Evolutionary conservation across 768 basidiomycete genomes (phyloP).

Genomic region (Suillus fuscotomentosus): DNA sequence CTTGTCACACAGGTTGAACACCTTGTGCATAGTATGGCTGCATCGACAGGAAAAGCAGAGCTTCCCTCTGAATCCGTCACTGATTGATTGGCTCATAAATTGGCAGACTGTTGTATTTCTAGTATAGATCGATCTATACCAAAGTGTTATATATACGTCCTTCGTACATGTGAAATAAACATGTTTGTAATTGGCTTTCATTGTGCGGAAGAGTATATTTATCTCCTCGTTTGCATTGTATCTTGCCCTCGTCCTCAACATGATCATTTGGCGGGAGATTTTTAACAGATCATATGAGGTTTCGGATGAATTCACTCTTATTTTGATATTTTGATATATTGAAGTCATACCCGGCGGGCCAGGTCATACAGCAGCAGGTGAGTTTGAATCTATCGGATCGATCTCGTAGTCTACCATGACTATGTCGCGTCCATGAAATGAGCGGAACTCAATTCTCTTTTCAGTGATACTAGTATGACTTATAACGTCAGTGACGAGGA

Average conservation of each 20-base stretch:
- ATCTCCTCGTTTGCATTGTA: background rate
- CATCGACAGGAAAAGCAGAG: background rate
- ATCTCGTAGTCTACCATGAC: no score
- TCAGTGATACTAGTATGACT: no score
- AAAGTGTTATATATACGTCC: background rate
- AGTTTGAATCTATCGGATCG: background rate
- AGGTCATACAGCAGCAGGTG: background rate
- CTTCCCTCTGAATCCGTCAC: background rate
- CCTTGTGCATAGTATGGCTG: background rate
- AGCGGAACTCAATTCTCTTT: no score
- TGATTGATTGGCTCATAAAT: background rate
- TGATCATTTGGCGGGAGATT: background rate
- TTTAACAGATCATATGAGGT: background rate
- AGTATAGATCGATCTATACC: background rate
- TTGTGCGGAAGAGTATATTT: background rate
- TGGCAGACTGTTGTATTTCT: background rate
- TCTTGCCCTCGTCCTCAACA: background rate
- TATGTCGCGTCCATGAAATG: no score
- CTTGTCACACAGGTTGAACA: background rate
- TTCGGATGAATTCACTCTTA: no score
- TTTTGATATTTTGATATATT: background rate
- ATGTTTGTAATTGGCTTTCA: no score
- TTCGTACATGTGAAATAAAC: background rate
- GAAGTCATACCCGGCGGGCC: no score
- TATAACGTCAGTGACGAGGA: no score